Percentiles rank a stretch among this genome's conserved stretches.
These are phyloP conservation scores for Chlamydomonas sp. DNA, from an alignment of 139 green algal species.

Conservation along the genomic window DNA sequence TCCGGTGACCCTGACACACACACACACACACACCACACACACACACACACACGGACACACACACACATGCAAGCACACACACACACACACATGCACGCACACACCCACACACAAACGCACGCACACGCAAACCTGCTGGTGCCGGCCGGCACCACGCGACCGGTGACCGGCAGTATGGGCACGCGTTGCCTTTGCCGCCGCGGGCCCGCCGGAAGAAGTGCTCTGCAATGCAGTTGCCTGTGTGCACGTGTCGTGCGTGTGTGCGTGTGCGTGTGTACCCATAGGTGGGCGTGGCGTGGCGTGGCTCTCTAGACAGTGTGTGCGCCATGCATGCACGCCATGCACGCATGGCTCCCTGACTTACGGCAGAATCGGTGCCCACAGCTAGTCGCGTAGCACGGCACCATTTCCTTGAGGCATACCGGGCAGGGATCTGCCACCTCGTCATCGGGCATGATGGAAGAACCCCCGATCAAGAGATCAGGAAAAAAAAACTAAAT, in stretches of 20 bases:
- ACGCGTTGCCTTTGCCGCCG: neutral
- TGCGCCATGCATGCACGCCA: neutral
- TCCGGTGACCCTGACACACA: too few species aligned
- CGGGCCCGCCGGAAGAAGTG: neutral
- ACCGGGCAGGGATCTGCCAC: neutral
- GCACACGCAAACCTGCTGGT: too few species aligned
- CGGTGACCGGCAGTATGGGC: neutral
- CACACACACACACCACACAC: too few species aligned
- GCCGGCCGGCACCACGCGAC: neutral
- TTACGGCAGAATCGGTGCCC: slow-evolving; percentile 9
- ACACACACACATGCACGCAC: too few species aligned
- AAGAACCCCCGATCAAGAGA: too few species aligned
- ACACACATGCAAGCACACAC: too few species aligned
- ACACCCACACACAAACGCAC: too few species aligned
- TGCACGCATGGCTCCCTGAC: neutral
- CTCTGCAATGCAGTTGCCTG: slow-evolving; percentile 1
- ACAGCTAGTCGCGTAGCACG: neutral
- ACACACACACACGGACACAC: too few species aligned
- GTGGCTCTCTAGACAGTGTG: neutral
- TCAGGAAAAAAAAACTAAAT: too few species aligned
- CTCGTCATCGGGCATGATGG: too few species aligned
- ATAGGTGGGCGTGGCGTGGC: neutral
- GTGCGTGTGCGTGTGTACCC: neutral
- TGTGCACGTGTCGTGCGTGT: neutral
- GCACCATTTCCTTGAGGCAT: slow-evolving; percentile 1